Evolutionary conservation across 345 rosid genomes (phyloP), one percentile per base, ranked within the genome.

Genomic region (Citrus sp.): DNA sequence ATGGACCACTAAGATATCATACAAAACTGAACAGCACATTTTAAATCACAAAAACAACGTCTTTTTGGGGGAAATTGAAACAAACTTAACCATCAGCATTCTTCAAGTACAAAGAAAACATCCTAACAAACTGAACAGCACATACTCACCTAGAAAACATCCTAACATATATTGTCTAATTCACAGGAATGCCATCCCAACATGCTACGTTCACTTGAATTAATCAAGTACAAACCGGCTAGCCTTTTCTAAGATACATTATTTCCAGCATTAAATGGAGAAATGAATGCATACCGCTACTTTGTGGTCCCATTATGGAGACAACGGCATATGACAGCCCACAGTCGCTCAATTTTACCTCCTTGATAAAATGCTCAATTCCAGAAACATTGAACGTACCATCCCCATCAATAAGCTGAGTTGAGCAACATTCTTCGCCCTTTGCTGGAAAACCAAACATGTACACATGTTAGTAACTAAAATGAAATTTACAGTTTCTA

Each of bases 271-370:
- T 35, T 66, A 37, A 1, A 27, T 5, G 10, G 49, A 24, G 4
- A 28, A 40, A 58, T 76, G 55, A 54, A 25, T 61, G 83, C 95
- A 76, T 88, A 97, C 99, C 99, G 61, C 99, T 97, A 82, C 98
- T 97, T 80, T 94, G 99, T 2, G 99, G 99, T 72, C 99, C 99
- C 99, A 97, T 97, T 80, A 97, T 97, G 59, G 99, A 90, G 81
- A 92, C 99, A 56, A 92, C 86, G 7, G 98, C 99, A 74, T 97
- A 94, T 7, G 99, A 97, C 76, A 97, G 87, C 49, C 99, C 99
- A 73, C 97, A 92, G 76, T 94, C 97, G 49, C 82, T 88, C 84
- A 97, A 80, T 40, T 85, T 92, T 75, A 91, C 87, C 79, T 90
- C 94, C 85, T 88, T 92, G 82, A 92, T 94, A 71, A 97, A 92